phyloP scores from a whole-genome alignment of 805 yeast genomes.

The Schizosaccharomyces lindneri region DNA sequence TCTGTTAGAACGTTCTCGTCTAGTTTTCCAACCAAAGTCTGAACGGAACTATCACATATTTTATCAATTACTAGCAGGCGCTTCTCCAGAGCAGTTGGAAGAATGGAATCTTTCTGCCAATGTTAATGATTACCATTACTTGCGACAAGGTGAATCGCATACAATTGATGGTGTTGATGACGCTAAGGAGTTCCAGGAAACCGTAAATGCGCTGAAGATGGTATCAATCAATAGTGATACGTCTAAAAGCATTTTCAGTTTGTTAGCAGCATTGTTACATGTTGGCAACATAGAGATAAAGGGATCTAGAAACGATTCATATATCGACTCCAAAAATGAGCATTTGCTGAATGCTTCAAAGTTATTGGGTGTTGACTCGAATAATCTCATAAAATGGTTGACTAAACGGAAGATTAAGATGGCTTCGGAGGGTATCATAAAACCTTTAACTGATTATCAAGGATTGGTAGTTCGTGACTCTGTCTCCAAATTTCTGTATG shows the following conservation, averaged over 20 bases:
- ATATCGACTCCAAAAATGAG: slow-evolving; percentile 66
- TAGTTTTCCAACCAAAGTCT: slow-evolving; percentile 45
- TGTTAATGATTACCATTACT: slow-evolving; percentile 49
- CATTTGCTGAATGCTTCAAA: slow-evolving; percentile 60
- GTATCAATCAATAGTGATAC: slow-evolving; percentile 43
- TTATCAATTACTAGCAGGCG: slow-evolving; percentile 67
- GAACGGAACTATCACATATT: slow-evolving; percentile 90
- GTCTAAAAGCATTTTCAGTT: slow-evolving; percentile 46
- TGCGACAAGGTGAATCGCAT: slow-evolving; percentile 68
- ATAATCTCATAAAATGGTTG: slow-evolving; percentile 64
- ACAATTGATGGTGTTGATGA: slow-evolving; percentile 61
- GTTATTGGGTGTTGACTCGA: slow-evolving; percentile 55
- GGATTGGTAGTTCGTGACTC: slow-evolving; percentile 87
- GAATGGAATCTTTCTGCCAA: slow-evolving; percentile 30
- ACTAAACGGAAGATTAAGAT: slow-evolving; percentile 77
- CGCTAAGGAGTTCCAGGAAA: slow-evolving; percentile 45
- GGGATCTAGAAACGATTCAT: slow-evolving; percentile 65
- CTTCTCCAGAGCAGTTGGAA: slow-evolving; percentile 24
- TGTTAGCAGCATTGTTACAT: slow-evolving; percentile 72
- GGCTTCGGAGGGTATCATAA: slow-evolving; percentile 73
- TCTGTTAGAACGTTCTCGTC: slow-evolving; percentile 72
- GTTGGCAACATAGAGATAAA: slow-evolving; percentile 77
- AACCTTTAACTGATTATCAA: slow-evolving; percentile 58
- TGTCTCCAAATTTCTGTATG: slow-evolving; percentile 81
- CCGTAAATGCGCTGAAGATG: slow-evolving; percentile 48